These are phyloP conservation scores for Rhizopogon vulgaris DNA, from an alignment of 768 basidiomycete genomes.

Conservation along the genomic window DNA sequence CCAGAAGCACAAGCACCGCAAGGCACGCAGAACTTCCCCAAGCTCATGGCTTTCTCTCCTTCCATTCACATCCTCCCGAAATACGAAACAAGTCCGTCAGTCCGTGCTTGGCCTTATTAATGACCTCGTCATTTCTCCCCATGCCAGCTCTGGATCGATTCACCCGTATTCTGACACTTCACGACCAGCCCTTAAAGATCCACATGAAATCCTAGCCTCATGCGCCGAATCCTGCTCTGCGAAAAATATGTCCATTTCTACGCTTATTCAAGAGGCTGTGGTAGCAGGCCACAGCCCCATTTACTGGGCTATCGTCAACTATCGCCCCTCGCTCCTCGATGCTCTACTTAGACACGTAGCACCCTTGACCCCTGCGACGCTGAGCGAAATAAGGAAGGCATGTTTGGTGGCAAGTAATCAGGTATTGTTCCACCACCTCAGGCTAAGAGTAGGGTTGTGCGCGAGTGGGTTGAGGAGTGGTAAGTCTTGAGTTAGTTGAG, in stretches of 20 bases:
- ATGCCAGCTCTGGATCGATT: slow-evolving; percentile 13
- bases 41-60: slow-evolving; percentile 24
- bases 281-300: slow-evolving; percentile 22
- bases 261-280: slow-evolving; percentile 19
- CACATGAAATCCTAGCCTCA: slow-evolving; percentile 43
- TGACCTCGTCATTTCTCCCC: slow-evolving; percentile 36
- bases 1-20: background rate
- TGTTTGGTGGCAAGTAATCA: slow-evolving; percentile 40
- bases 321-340: slow-evolving; percentile 35
- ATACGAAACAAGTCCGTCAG: slow-evolving; percentile 40
- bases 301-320: slow-evolving; percentile 28
- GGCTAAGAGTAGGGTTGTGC: slow-evolving; percentile 10
- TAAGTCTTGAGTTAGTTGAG: background rate
- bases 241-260: slow-evolving; percentile 36
- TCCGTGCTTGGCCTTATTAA: slow-evolving; percentile 48
- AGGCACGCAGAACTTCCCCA: background rate
- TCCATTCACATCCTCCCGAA: slow-evolving; percentile 19
- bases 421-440: slow-evolving; percentile 21
- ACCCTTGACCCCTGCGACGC: slow-evolving; percentile 34
- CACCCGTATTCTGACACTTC: background rate
- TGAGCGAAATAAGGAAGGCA: slow-evolving; percentile 60
- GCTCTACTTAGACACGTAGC: slow-evolving; percentile 48
- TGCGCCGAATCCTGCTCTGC: slow-evolving; percentile 53
- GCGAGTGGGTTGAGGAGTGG: slow-evolving; percentile 19
- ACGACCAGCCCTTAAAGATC: background rate